A percentile compares a stretch with the other conserved stretches of the same genome.
Conservation (phyloP, 208 protist genomes). For the Endotrypanum monterogeii region DNA sequence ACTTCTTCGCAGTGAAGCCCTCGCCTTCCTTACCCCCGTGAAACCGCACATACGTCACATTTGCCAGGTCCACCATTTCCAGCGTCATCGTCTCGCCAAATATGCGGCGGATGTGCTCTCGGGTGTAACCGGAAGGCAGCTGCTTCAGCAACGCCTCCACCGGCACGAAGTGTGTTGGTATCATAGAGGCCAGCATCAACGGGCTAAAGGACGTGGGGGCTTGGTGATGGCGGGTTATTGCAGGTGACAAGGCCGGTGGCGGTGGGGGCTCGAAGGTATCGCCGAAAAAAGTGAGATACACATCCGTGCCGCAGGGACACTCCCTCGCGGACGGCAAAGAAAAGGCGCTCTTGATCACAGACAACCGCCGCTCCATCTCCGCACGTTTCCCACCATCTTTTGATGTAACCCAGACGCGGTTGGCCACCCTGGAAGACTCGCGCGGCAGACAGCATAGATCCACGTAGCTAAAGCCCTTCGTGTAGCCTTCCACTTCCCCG, state of each 20-base stretch:
- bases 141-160: constrained; percentile 37
- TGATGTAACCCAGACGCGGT: background rate
- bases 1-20: constrained; percentile 6
- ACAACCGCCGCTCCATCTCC: constrained; percentile 22
- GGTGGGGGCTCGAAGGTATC: constrained; percentile 41
- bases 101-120: constrained; percentile 37
- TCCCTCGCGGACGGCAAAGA: background rate
- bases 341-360: constrained; percentile 9
- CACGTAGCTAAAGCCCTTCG: background rate
- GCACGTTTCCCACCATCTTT: background rate
- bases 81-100: constrained; percentile 38
- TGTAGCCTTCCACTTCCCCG: background rate
- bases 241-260: background rate
- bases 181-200: constrained; percentile 44
- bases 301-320: background rate
- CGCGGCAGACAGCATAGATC: background rate
- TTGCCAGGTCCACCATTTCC: constrained; percentile 16
- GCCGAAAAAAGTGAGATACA: constrained; percentile 14
- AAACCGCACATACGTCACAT: constrained; percentile 36
- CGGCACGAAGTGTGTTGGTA: constrained; percentile 64
- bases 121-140: constrained; percentile 59
- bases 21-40: constrained; percentile 38
- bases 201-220: constrained; percentile 38
- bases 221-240: background rate
- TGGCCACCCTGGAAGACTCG: background rate